Evolutionary conservation across 1,284 basidiomycete species (phyloP), one percentile per base, ranked within the genome.

Genomic region (Rhodotorula glutinis): DNA sequence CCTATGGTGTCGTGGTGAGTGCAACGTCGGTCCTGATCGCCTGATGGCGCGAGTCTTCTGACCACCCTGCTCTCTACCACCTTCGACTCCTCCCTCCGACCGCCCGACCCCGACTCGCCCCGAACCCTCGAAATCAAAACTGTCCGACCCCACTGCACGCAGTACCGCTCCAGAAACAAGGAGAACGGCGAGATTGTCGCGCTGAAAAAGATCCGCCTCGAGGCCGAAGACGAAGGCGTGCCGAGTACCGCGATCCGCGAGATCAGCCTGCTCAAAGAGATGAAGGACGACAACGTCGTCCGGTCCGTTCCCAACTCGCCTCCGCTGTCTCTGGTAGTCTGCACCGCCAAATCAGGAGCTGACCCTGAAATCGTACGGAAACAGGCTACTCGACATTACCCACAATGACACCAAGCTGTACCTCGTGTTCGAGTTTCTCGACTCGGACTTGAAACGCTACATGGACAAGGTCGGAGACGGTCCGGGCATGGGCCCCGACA

Each of bases 181-280:
- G 83, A 72, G 46, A 86, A 86, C 60, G 86, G 90, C 81, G 78
- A 86, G 79, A 86, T 91, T 75, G 94, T 93, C 60, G 93, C 93
- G 57, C 83, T 94, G 76, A 99, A 99, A 85, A 98, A 98, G 84
- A 98, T 98, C 76, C 86, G 94, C 62, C 86, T 98, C 47, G 95
- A 98, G 79, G 92, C 92, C 25, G 95, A 98, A 80, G 95, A 95
- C 74, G 92, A 98, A 78, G 95, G 95, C 27, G 94, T 98, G 40
- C 95, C 95, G 9, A 91, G 88, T 76, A 98, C 95, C 14, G 95
- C 95, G 62, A 98, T 98, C 78, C 87, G 95, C 64, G 95, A 98
- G 82, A 98, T 98, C 80, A 93, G 91, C 79, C 81, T 98, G 69
- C 82, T 98, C 77, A 98, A 98, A 79, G 95, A 98, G 80, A 85